Evolutionary conservation across 495 filamentous ascomycete genomes (phyloP).

Genomic region (Aspergillus hancockii): DNA sequence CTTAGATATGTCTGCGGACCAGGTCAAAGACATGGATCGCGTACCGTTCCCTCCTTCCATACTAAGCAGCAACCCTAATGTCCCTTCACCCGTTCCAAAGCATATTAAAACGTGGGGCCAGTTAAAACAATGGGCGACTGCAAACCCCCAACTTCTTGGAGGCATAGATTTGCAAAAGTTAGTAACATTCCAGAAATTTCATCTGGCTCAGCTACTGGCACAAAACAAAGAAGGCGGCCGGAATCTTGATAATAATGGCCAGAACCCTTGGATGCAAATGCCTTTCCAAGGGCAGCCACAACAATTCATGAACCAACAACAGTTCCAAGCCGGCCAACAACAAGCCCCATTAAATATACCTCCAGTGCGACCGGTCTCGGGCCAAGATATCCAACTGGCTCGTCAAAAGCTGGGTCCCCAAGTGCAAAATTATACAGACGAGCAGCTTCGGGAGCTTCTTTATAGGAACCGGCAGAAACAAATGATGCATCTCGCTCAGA

Average conservation of each 20-base stretch:
- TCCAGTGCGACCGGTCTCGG: slow-evolving; percentile 39
- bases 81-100: slow-evolving; percentile 51
- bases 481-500: slow-evolving; percentile 34
- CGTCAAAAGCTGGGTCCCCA: slow-evolving; percentile 42
- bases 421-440: slow-evolving; percentile 48
- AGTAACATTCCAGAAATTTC: slow-evolving; percentile 52
- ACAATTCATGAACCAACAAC: slow-evolving; percentile 41
- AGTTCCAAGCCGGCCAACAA: slow-evolving; percentile 31
- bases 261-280: slow-evolving; percentile 26
- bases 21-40: slow-evolving; percentile 51
- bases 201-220: slow-evolving; percentile 48
- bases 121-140: slow-evolving; percentile 61
- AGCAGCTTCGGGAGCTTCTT: slow-evolving; percentile 52
- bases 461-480: slow-evolving; percentile 38
- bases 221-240: slow-evolving; percentile 26
- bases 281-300: slow-evolving; percentile 30
- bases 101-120: slow-evolving; percentile 71
- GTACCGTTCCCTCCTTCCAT: slow-evolving; percentile 41
- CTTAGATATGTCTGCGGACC: slow-evolving; percentile 45
- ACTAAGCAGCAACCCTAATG: slow-evolving; percentile 33
- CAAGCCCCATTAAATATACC: slow-evolving; percentile 29
- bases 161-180: slow-evolving; percentile 47
- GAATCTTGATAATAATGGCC: slow-evolving; percentile 26
- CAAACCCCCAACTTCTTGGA: slow-evolving; percentile 48
- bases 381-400: slow-evolving; percentile 48